Base-by-base conservation (phyloP, 257 asterid genomes). In the Gentiana straminea region DNA sequence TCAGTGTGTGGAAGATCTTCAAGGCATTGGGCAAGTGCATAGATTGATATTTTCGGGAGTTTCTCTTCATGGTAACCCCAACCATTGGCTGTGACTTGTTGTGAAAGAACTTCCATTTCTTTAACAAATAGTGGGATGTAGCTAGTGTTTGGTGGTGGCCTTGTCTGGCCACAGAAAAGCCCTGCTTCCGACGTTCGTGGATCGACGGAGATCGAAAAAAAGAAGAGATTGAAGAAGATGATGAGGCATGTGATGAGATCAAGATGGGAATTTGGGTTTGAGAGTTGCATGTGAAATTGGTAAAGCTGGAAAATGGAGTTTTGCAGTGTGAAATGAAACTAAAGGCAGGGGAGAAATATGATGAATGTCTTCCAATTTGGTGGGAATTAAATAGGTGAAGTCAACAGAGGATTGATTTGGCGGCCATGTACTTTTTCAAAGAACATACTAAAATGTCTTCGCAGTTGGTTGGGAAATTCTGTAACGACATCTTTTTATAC, bases 131-230 rank as follows among this genome's bases (percentile, higher is more conserved):
- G 55, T 1, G 94, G 86, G 69, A 81, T 58, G 76, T 13, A 60
- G 69, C 51, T 68, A 48, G 51, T 0, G 73, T 68, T 72, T 7
- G 83, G 61, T 48, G 84, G 64, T 37, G 80, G 51, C 45, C 54
- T 62, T 8, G 39, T 12, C 5, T 4, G 55, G 55, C 89, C 79
- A 63, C 97, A 89, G 74, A 72, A 5, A 0, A 86, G 64, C 4
- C 80, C 82, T 4, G 86, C 82, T 59, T 79, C 86, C 8, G 76
- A 71, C 46, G 81, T 85, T 15, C 91, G 57, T 5, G 95, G 94
- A 64, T 89, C 94, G 48, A 10, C 89, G 55, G 85, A 73, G 13
- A 54, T 8, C 1, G 73, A 62, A 12, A 59, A 3, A 0, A 61
- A 54, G 15, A 48, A 11, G 1, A 56, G 7, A 41, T 4, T 58